These are phyloP conservation scores for Apiotrichum gracile DNA, from an alignment of 1,284 basidiomycete genomes.

Conservation along the genomic window DNA sequence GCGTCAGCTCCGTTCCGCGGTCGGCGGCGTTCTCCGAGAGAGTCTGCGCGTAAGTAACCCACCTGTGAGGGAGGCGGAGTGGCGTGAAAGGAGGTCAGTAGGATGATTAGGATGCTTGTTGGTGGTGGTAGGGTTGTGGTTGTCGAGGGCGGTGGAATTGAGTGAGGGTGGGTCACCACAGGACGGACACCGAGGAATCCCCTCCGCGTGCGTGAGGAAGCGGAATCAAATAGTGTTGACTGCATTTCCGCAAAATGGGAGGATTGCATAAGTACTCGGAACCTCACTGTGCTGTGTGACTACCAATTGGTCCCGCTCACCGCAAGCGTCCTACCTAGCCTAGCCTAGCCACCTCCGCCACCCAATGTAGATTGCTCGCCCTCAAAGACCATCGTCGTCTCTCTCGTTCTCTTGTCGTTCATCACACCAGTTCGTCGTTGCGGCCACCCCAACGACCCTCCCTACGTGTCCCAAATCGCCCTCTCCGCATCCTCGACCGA, in stretches of 20 bases:
- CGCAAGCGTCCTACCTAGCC: too few species aligned
- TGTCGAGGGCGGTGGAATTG: background rate
- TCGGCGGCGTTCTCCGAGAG: too few species aligned
- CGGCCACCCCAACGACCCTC: slow-evolving; percentile 2
- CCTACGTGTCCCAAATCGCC: slow-evolving; percentile 1
- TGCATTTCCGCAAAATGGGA: background rate
- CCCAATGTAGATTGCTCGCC: too few species aligned
- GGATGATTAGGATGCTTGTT: too few species aligned
- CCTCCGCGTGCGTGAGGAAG: too few species aligned
- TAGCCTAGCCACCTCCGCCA: too few species aligned
- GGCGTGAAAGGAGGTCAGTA: too few species aligned
- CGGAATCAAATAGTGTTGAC: background rate
- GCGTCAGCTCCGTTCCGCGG: too few species aligned
- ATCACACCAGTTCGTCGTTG: background rate
- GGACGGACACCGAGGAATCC: background rate
- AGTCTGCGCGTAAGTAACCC: too few species aligned
- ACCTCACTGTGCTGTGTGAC: too few species aligned
- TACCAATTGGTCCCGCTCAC: too few species aligned
- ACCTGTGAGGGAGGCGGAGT: too few species aligned
- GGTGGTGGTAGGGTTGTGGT: background rate
- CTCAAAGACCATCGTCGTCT: background rate
- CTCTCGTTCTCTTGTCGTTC: background rate
- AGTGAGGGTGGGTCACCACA: background rate
- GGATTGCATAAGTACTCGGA: background rate
- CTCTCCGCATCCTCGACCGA: background rate